These are phyloP conservation scores for Pichia cactophila DNA, from an alignment of 1,139 yeast species.

Conservation along the genomic window DNA sequence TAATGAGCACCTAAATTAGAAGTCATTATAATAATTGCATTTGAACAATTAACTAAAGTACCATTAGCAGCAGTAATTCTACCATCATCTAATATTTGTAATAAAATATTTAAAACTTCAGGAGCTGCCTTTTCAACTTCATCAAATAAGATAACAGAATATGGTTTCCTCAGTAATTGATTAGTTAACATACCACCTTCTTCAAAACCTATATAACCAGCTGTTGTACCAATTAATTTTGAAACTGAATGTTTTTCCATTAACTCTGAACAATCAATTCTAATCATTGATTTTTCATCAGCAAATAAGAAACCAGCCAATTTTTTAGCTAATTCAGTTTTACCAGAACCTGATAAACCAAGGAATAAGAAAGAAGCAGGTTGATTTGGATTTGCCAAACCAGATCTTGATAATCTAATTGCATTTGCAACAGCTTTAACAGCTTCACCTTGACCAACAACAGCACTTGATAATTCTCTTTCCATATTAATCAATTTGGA, in stretches of 20 bases:
- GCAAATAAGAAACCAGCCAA: constrained; percentile 93
- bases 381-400: constrained; percentile 89
- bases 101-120: constrained; percentile 83
- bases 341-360: constrained; percentile 97
- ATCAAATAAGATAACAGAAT: constrained; percentile 89
- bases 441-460: constrained; percentile 95
- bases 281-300: constrained; percentile 91
- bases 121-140: constrained; percentile 99
- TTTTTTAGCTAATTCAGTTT: constrained; percentile 94
- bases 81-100: constrained; percentile 95
- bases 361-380: constrained; percentile 94
- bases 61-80: constrained; percentile 93
- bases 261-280: constrained; percentile 96
- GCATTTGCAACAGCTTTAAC: constrained; percentile 96
- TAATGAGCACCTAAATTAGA: constrained; percentile 94
- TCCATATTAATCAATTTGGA: constrained; percentile 93
- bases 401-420: constrained; percentile 88
- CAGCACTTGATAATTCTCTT: constrained; percentile 67
- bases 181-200: constrained; percentile 96
- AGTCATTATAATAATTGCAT: constrained; percentile 90
- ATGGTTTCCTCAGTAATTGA: constrained; percentile 84
- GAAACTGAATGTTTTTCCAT: constrained; percentile 95
- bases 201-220: constrained; percentile 96
- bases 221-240: constrained; percentile 92
- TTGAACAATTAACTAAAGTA: constrained; percentile 85